Percentiles rank a stretch among this genome's conserved stretches.
Conservation (phyloP, 139 green algal genomes). For the Mesotaenium endlicherianum region DNA sequence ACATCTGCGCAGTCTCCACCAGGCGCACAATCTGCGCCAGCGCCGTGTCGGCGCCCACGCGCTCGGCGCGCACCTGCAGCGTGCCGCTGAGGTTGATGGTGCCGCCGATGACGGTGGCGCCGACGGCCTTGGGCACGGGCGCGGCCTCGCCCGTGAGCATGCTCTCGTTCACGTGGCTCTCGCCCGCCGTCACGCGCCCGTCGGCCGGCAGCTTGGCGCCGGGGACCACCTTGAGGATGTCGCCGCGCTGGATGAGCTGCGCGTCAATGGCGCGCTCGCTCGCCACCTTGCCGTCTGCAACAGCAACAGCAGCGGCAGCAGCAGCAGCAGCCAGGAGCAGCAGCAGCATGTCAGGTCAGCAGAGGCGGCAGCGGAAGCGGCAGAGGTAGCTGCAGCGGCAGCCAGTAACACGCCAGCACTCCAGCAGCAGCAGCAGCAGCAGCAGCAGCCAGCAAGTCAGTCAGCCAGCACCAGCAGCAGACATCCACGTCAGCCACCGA, state of each 20-base stretch:
- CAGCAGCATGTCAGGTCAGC: no score
- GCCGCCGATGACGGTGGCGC: conserved; percentile 78
- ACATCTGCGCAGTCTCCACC: conserved; percentile 90
- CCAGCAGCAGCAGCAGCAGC: no score
- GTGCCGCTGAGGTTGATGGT: conserved; percentile 81
- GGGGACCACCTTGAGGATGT: conserved; percentile 52
- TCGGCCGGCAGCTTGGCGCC: conserved; percentile 45
- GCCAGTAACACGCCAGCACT: no score
- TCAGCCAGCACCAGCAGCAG: no score
- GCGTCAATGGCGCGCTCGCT: conserved; percentile 51
- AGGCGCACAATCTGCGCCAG: conserved; percentile 86
- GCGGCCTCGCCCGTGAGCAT: conserved; percentile 93
- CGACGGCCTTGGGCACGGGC: conserved; percentile 72
- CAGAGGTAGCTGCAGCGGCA: no score
- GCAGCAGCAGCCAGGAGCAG: no score
- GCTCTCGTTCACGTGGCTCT: conserved; percentile 86
- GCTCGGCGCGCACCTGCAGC: conserved; percentile 60
- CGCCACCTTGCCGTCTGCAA: conserved; percentile 55
- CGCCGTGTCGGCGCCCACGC: conserved; percentile 55
- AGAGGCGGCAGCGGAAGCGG: no score
- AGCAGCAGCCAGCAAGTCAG: no score
- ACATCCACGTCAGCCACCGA: no score
- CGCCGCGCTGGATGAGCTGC: conserved; percentile 46
- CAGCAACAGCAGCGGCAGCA: no score
- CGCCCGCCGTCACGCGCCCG: conserved; percentile 45